phyloP scores from a whole-genome alignment of 331 rosid species.

The Acacia pycnantha region DNA sequence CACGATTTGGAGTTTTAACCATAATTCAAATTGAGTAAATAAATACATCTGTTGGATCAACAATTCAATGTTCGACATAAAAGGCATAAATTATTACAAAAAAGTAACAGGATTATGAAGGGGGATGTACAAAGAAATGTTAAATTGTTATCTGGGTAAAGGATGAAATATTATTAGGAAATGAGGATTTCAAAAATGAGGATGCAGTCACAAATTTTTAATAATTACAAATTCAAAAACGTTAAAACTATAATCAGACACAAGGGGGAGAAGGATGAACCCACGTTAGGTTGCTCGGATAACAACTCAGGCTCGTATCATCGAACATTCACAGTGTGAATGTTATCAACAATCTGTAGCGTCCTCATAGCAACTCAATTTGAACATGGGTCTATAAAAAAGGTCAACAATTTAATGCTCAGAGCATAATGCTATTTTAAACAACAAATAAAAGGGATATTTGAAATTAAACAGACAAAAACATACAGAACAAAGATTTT shows the following conservation, averaged over 20 bases:
- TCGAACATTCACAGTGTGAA: slow-evolving; percentile 45
- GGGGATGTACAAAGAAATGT: not conserved
- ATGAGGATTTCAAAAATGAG: not conserved
- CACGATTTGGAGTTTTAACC: slow-evolving; percentile 10
- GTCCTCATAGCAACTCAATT: slow-evolving; percentile 61
- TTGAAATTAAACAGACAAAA: not conserved
- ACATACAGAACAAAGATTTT: not conserved
- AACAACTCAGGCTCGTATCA: slow-evolving; percentile 82
- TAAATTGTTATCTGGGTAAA: not conserved
- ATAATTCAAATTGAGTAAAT: not conserved
- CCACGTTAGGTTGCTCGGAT: slow-evolving; percentile 59
- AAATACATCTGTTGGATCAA: not conserved
- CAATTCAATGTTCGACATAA: not conserved
- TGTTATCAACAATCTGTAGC: slow-evolving; percentile 44
- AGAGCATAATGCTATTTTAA: not conserved
- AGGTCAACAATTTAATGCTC: not conserved
- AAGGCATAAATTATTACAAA: not conserved
- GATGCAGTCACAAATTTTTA: not conserved
- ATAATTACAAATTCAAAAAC: not conserved
- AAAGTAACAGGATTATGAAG: not conserved
- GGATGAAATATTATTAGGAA: not conserved
- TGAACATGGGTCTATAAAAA: not conserved
- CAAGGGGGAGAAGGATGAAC: not conserved
- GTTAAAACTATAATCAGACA: not conserved
- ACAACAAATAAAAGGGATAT: not conserved